Evolutionary conservation across 1,284 basidiomycete species (phyloP).

Genomic region (Ustilago xerochloae): DNA sequence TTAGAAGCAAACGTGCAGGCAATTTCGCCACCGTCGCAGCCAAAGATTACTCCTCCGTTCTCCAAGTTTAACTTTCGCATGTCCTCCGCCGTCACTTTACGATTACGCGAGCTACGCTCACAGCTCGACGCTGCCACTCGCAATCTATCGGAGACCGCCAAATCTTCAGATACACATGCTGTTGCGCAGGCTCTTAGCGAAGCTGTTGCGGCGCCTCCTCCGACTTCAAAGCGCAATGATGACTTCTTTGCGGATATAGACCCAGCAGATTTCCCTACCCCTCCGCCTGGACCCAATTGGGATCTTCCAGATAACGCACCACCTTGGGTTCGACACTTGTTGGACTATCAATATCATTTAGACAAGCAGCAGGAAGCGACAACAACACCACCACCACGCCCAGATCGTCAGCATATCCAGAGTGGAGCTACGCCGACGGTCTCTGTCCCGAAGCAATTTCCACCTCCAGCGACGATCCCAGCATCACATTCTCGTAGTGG

Average conservation of each 20-base stretch:
- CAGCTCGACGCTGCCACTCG: conserved; percentile 31
- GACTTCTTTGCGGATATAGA: background rate
- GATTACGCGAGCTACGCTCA: conserved; percentile 60
- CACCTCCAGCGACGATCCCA: background rate
- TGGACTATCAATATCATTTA: conserved; percentile 2
- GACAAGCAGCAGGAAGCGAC: conserved; percentile 2
- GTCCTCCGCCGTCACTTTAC: conserved; percentile 57
- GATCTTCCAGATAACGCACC: conserved; percentile 2
- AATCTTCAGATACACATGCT: background rate
- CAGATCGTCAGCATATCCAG: background rate
- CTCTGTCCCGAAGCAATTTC: background rate
- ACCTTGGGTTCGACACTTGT: conserved; percentile 11
- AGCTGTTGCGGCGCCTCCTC: conserved; percentile 3
- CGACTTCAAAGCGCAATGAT: background rate
- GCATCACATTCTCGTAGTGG: background rate
- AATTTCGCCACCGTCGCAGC: background rate
- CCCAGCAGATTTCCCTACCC: background rate
- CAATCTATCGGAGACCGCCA: conserved; percentile 7
- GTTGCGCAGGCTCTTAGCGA: background rate
- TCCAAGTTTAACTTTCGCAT: conserved; percentile 30
- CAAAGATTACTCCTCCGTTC: conserved; percentile 1
- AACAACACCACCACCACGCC: background rate
- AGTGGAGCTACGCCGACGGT: background rate
- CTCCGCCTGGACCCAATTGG: background rate
- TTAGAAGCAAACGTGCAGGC: background rate